Evolutionary conservation across 2,329 filamentous ascomycete genomes (phyloP), one percentile per base, ranked within the genome.

Genomic region (Calonectria pseudoreteaudii): DNA sequence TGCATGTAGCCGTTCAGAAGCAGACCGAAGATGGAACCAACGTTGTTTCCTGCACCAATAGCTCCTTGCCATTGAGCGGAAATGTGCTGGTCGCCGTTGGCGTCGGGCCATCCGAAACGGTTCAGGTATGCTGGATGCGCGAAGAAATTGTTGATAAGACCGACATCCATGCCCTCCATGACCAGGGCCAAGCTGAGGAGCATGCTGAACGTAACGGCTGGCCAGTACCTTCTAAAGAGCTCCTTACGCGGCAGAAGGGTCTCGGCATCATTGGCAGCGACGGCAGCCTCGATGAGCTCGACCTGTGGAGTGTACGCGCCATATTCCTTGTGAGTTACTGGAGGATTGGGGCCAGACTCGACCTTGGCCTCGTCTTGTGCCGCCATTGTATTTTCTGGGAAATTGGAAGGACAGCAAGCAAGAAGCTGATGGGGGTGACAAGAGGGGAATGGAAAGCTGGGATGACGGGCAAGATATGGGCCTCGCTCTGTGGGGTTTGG

Each of bases 1-100:
- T 87, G 84, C n/a, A 90, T 70, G 65, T 84, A 83, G 34, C 89
- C 89, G 71, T 86, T 89, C 64, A 87, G 64, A 69, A 89, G 83
- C 1, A 90, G 84, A 3, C 89, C 89, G 1, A 90, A 34, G 52
- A 91, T 87, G 65, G 87, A 85, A 6, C 89, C 89, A 4, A 84
- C 83, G 28, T 86, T 83, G 0, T 86, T 85, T 18, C 86, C 89
- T 67, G 88, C 89, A 50, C 84, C 85, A 9, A 91, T 82, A 5
- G 85, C 88, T 4, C 87, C 84, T 80, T 90, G 89, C 85, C 86
- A 91, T 5, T 84, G 80, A 0, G 86, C 83, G 3, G 85, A 82
- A 31, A 90, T 82, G 62, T 87, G 82, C 68, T 85, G 85, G 1
- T 80, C 73, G n/a, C 84, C 85, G 0, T 86, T 73, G 8, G 75